Evolutionary conservation across 805 yeast species (phyloP), one percentile per base, ranked within the genome.

Genomic region (Hanseniaspora mollemarum): DNA sequence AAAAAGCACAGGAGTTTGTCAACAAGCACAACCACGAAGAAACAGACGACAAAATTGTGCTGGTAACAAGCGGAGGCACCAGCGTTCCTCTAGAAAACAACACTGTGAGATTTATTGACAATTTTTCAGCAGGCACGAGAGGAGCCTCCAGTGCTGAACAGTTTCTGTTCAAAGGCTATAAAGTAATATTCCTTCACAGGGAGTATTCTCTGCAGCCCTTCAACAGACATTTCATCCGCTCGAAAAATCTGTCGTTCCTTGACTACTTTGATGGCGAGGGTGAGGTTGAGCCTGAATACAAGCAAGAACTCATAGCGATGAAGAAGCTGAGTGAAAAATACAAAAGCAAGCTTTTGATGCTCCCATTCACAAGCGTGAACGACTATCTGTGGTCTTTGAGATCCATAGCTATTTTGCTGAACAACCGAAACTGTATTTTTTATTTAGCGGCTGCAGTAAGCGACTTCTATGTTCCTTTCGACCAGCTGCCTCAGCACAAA

Each of bases 361-460:
- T 92, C 15, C 96, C 97, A 0, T 92, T 84, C 69, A 88, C 97
- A 13, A 92, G 96, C 0, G 96, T 92, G 16, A 87, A 86, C 62
- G 96, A 92, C 63, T 92, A 92, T 59, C 67, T 92, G 51, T 90
- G 85, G 72, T 86, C 96, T 0, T 70, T 92, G 56, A 78, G 80
- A 55, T 67, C 78, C 33, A 70, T 85, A 9, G 81, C 92, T 1
- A 72, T 73, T 55, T 70, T 73, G 39, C 64, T 90, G 60, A 74
- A 79, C 49, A 66, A 67, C 3, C 63, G 76, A 36, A 83, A 79
- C 2, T 85, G 87, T 0, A 63, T 92, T 37, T 86, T 90, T 62
- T 92, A 82, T 62, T 71, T 92, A 49, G 98, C 98, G 0, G 97
- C 98, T 8, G 98, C 98, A 0, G 99, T 92, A 0, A 85, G 95